Percentiles rank a stretch among this genome's conserved stretches.
Evolutionary conservation across 2,329 filamentous ascomycete genomes (phyloP).

Genomic region (Emmonsiellopsis sp.): DNA sequence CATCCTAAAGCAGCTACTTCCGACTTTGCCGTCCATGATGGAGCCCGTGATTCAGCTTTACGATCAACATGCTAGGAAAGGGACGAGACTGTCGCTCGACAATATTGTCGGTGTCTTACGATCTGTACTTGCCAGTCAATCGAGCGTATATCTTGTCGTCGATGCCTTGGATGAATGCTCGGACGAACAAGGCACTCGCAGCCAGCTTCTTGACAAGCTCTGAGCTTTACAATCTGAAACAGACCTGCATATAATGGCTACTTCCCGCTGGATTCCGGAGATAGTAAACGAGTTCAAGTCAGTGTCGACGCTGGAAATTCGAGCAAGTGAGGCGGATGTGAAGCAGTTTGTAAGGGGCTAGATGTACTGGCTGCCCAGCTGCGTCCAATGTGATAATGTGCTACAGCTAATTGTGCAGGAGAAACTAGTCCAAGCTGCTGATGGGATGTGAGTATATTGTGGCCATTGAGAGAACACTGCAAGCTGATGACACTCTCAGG

Average conservation of each 20-base stretch:
- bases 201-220: too few relatives aligned
- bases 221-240: too few relatives aligned
- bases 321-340: neutral
- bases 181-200: too few relatives aligned
- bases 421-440: conserved; percentile 7
- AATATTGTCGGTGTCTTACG: conserved; percentile 8
- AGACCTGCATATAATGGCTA: neutral
- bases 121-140: neutral
- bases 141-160: conserved; percentile 12
- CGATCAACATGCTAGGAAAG: conserved; percentile 2
- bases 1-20: conserved; percentile 7
- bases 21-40: conserved; percentile 1
- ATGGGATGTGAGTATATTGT: conserved; percentile 13
- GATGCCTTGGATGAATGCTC: conserved; percentile 12
- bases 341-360: conserved; percentile 7
- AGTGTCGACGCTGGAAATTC: neutral
- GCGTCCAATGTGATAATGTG: neutral
- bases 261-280: neutral
- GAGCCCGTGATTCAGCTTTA: conserved; percentile 4
- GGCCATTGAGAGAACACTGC: neutral
- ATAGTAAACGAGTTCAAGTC: neutral
- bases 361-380: conserved; percentile 5
- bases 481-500: conserved; percentile 7
- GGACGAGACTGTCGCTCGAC: conserved; percentile 4
- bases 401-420: conserved; percentile 9